These are phyloP conservation scores for Colletotrichum sp. DNA, from an alignment of 2,329 filamentous ascomycete genomes.

Conservation along the genomic window DNA sequence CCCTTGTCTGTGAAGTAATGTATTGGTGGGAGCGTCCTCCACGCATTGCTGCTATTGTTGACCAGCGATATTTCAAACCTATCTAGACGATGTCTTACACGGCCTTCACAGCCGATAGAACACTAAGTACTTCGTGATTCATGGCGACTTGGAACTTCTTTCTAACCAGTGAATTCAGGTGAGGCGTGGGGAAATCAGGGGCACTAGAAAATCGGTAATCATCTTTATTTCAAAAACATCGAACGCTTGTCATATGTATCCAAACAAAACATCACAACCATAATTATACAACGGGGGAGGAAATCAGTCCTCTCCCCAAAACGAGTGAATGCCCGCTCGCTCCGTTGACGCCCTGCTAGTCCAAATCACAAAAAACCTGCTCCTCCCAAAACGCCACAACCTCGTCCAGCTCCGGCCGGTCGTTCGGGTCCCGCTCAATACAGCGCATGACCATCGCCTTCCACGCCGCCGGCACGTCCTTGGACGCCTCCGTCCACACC, in stretches of 20 bases:
- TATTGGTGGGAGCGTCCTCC: neutral
- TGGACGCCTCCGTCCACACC: slow-evolving; percentile 2
- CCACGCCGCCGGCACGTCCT: slow-evolving; percentile 16
- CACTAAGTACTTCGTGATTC: too few relatives aligned
- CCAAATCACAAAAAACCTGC: neutral
- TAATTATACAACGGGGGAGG: neutral
- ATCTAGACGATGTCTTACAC: neutral
- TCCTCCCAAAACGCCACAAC: slow-evolving; percentile 18
- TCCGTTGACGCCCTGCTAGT: neutral
- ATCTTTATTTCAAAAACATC: neutral
- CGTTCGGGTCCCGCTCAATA: slow-evolving; percentile 16
- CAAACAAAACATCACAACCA: neutral
- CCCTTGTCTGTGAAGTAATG: accelerated
- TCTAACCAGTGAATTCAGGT: neutral
- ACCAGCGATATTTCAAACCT: neutral
- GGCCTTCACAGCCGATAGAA: neutral
- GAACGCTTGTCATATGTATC: neutral
- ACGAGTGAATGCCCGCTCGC: neutral
- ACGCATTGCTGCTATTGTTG: accelerated
- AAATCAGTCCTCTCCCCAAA: neutral
- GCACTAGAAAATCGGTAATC: too few relatives aligned
- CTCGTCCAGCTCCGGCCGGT: slow-evolving; percentile 15
- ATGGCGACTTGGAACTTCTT: accelerated
- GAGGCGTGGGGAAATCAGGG: too few relatives aligned
- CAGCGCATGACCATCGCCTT: slow-evolving; percentile 13